phyloP scores from a whole-genome alignment of 305 asterid genomes.

The Nicotiana rustica region DNA sequence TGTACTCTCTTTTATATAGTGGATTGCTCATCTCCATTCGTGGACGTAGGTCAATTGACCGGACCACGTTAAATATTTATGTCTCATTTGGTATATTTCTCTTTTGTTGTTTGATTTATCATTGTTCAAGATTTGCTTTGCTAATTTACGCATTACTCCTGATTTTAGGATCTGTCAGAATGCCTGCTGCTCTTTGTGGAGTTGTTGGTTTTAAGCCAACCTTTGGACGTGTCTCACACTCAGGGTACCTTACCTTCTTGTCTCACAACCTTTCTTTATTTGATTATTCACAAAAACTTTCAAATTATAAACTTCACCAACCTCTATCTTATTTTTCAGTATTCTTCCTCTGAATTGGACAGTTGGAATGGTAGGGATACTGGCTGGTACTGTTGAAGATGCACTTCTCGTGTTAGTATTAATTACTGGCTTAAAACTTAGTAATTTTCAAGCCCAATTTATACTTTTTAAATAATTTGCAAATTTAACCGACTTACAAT shows the following conservation, averaged over 20 bases:
- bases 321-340: constrained; percentile 45
- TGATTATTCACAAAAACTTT: too few relatives aligned
- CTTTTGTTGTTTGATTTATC: too few relatives aligned
- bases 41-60: too few relatives aligned
- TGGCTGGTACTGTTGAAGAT: constrained; percentile 88
- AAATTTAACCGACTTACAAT: background rate
- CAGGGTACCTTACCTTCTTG: constrained; percentile 54
- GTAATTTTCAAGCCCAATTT: background rate
- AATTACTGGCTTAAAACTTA: constrained; percentile 36
- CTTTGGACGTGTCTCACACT: constrained; percentile 75
- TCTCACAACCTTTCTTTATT: background rate
- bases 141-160: too few relatives aligned
- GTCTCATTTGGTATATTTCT: too few relatives aligned
- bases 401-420: constrained; percentile 74
- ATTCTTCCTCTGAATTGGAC: constrained; percentile 92
- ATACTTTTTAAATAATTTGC: background rate
- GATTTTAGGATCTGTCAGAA: constrained; percentile 73
- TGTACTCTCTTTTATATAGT: too few relatives aligned
- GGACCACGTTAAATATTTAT: too few relatives aligned
- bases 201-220: constrained; percentile 94
- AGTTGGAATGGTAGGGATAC: constrained; percentile 91
- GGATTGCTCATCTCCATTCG: too few relatives aligned
- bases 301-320: background rate
- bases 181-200: constrained; percentile 97
- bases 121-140: too few relatives aligned